These are phyloP conservation scores for Verticillium zaregamsianum DNA, from an alignment of 2,329 filamentous ascomycete genomes.

Conservation along the genomic window DNA sequence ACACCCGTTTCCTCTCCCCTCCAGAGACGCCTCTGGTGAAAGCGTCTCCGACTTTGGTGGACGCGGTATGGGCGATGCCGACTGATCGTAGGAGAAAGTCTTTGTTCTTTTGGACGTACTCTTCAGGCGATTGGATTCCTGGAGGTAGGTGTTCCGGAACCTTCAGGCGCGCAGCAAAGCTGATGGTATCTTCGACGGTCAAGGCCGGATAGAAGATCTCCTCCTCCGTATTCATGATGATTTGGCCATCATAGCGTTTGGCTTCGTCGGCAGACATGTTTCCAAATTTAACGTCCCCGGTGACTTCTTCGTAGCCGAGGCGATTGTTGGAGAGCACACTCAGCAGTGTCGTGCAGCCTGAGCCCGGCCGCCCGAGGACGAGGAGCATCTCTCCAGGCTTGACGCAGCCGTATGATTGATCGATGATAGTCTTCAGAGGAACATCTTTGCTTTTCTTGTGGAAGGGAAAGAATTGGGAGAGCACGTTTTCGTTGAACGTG, in stretches of 20 bases:
- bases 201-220: constrained; percentile 67
- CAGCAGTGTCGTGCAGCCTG: constrained; percentile 53
- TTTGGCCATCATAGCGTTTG: constrained; percentile 53
- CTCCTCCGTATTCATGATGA: constrained; percentile 65
- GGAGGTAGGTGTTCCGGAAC: constrained; percentile 43
- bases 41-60: constrained; percentile 66
- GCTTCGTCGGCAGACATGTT: constrained; percentile 36
- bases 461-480: constrained; percentile 2
- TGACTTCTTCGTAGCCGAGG: constrained; percentile 57
- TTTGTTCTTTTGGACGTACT: constrained; percentile 38
- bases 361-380: constrained; percentile 52
- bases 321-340: constrained; percentile 68
- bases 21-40: constrained; percentile 65
- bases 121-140: constrained; percentile 34
- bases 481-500: constrained; percentile 15
- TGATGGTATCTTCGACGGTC: constrained; percentile 62
- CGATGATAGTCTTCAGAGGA: constrained; percentile 32
- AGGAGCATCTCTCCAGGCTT: constrained; percentile 53
- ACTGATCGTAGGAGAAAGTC: constrained; percentile 55
- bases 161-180: constrained; percentile 62
- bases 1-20: constrained; percentile 66
- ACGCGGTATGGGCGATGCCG: constrained; percentile 53
- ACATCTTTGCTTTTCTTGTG: constrained; percentile 2
- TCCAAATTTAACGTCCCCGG: constrained; percentile 63
- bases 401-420: constrained; percentile 52